Evolutionary conservation across 306 rosid genomes (phyloP).

Genomic region (Prunus padus): DNA sequence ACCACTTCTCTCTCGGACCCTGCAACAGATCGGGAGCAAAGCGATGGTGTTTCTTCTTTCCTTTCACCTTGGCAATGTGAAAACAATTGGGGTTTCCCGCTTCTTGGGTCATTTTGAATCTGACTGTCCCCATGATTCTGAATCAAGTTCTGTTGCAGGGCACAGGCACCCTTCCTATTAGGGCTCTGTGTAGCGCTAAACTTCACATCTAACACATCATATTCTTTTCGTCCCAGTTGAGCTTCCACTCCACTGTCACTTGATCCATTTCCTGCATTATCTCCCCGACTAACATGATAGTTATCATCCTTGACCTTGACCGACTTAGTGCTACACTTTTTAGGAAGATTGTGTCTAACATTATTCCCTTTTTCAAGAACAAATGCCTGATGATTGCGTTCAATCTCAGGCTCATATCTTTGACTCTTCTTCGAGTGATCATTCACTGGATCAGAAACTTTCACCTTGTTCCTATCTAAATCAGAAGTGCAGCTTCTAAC

Average conservation of each 20-base stretch:
- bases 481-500: constrained; percentile 35
- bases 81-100: constrained; percentile 39
- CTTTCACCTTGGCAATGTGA: constrained; percentile 31
- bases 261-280: constrained; percentile 32
- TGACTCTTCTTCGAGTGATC: constrained; percentile 42
- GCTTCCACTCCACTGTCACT: constrained; percentile 40
- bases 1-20: constrained; percentile 39
- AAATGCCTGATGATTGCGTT: constrained; percentile 29
- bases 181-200: constrained; percentile 29
- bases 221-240: constrained; percentile 33
- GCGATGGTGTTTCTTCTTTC: constrained; percentile 30
- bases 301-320: constrained; percentile 35
- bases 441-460: constrained; percentile 41
- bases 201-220: constrained; percentile 42
- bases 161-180: constrained; percentile 29
- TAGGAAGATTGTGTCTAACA: constrained; percentile 27
- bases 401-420: constrained; percentile 36
- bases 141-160: constrained; percentile 32
- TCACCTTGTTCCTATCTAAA: constrained; percentile 36
- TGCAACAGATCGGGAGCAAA: constrained; percentile 28
- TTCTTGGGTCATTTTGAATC: constrained; percentile 31
- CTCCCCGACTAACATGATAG: constrained; percentile 26
- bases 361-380: constrained; percentile 32
- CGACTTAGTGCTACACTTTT: constrained; percentile 21
- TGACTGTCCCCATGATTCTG: constrained; percentile 39